Conservation (phyloP, 495 filamentous ascomycete genomes). For the Geopyxis carbonaria region DNA sequence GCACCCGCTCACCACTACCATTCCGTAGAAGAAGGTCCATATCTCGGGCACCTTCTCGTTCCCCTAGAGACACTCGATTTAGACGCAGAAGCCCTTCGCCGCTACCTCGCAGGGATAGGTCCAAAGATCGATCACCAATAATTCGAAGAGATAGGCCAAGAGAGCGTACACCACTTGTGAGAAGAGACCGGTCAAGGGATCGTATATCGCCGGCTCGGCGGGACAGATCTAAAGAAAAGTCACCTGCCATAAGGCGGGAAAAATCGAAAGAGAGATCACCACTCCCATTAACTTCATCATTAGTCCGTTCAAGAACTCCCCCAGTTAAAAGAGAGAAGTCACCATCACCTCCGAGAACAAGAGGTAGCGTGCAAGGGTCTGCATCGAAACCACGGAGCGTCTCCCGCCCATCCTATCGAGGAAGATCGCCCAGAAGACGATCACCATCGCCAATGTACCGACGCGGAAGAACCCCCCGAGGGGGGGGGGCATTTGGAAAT, state of each 20-base stretch:
- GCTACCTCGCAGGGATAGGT: conserved; percentile 13
- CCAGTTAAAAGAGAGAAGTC: conserved; percentile 11
- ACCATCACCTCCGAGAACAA: conserved; percentile 9
- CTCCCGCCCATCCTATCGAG: conserved; percentile 9
- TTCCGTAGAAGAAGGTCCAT: conserved; percentile 15
- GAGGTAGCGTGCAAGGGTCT: conserved; percentile 14
- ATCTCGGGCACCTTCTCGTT: conserved; percentile 15
- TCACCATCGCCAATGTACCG: conserved; percentile 15
- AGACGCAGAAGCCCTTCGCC: conserved; percentile 5
- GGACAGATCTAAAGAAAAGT: background rate
- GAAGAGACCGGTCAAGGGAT: conserved; percentile 13
- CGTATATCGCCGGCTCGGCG: background rate
- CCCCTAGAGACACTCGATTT: conserved; percentile 12
- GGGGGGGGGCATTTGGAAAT: conserved; percentile 7
- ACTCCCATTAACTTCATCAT: background rate
- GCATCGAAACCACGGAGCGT: conserved; percentile 9
- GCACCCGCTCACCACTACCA: conserved; percentile 20
- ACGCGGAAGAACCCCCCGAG: conserved; percentile 15
- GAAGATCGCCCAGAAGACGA: conserved; percentile 19
- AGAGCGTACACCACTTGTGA: conserved; percentile 4
- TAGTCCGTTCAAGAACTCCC: conserved; percentile 14
- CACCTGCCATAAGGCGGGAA: background rate
- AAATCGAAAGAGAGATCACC: conserved; percentile 3
- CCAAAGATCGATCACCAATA: conserved; percentile 16
- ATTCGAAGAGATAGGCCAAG: conserved; percentile 15